A percentile compares a stretch with the other conserved stretches of the same genome.
Conservation (phyloP, 2,329 filamentous ascomycete genomes). For the Curvularia eragrostidis region DNA sequence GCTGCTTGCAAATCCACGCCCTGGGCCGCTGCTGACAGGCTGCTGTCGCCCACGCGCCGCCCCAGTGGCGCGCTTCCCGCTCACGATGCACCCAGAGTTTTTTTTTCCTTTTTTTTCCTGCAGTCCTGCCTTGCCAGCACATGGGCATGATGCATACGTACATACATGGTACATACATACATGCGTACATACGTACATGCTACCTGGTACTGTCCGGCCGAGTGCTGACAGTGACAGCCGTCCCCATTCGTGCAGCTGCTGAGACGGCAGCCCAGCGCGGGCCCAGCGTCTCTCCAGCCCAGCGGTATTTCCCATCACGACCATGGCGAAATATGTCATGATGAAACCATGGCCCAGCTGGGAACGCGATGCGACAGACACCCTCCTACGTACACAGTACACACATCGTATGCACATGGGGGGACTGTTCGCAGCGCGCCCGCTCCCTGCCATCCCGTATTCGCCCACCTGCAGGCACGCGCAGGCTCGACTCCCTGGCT, state of each 20-base stretch:
- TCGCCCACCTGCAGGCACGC: not conserved
- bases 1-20: not conserved
- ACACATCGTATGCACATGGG: slow-evolving; percentile 3
- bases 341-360: not conserved
- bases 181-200: not conserved
- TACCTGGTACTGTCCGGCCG: not conserved
- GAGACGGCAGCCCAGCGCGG: too few species aligned
- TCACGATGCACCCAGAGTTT: not conserved
- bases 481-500: not conserved
- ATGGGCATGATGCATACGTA: not conserved
- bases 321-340: not conserved
- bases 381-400: not conserved
- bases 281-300: not conserved
- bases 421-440: not conserved
- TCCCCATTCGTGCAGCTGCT: not conserved
- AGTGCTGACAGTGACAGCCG: not conserved
- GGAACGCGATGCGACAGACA: not conserved
- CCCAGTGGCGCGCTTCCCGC: slow-evolving; percentile 3
- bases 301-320: not conserved
- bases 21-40: not conserved
- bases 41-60: not conserved
- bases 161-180: not conserved
- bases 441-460: not conserved
- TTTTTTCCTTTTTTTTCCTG: not conserved
- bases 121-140: slow-evolving; percentile 1